Base-by-base conservation (phyloP, 306 rosid genomes). In the Albizia julibrissin region DNA sequence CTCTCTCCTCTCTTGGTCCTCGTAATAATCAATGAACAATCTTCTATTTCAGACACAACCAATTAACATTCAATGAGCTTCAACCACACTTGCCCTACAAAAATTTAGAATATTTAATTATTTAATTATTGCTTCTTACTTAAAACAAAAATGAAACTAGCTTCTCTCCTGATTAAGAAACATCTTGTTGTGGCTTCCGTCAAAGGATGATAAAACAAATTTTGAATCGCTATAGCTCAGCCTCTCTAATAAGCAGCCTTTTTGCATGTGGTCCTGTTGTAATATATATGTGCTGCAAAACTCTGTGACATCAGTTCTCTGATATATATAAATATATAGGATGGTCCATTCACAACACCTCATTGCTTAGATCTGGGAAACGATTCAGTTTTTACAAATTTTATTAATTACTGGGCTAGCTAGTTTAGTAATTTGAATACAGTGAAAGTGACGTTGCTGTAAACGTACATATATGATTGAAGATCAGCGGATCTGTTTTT, bases 281-380 rank as follows among this genome's bases (percentile, higher is more conserved):
- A 21, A 19, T 21, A 64, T 27, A 4, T 29, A 7, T 66, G 3
- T 24, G 22, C 56, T 43, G 29, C 8, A 71, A 43, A 22, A 15
- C 58, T 50, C 3, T 43, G 8, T 44, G 22, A 66, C 58, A n/a
- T n/a, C n/a, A 14, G 47, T 26, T 72, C 61, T 21, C 11, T 18
- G 39, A 49, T 24, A 59, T 59, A 12, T 44, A 43, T 10, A 43
- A 10, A 42, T 42, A 1, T 42, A 61, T 21, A 52, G 65, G 65
- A 50, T 73, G 77, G 77, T 73, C 64, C 77, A 49, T 49, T 68
- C 77, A 29, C 19, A 33, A 74, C 10, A 34, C 47, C 31, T 70
- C 18, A 74, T 6, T 8, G 62, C 37, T 56, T 56, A 29, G 37
- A 56, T 14, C 78, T 74, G 42, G 69, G 21, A 39, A 58, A 37